A percentile compares a stretch with the other conserved stretches of the same genome.
These are phyloP conservation scores for Ceratocystis smalleyi DNA, from an alignment of 2,329 filamentous ascomycete species.

Conservation along the genomic window DNA sequence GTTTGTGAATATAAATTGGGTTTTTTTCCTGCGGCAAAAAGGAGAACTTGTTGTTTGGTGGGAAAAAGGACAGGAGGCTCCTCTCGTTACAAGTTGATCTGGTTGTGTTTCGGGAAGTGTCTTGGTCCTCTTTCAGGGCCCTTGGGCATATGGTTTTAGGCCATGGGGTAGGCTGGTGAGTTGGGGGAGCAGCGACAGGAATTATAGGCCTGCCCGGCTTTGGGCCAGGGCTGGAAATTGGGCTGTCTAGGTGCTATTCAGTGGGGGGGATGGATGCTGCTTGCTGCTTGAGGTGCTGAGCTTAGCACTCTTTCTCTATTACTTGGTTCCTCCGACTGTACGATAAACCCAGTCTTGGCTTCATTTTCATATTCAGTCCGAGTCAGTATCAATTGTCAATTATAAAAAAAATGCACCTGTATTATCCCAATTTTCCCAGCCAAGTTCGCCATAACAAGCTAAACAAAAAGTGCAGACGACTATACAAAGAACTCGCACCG, in stretches of 20 bases:
- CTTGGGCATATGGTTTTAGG: not conserved
- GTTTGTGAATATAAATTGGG: not conserved
- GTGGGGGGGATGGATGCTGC: too few relatives aligned
- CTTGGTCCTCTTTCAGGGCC: not conserved
- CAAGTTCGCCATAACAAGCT: conserved; percentile 15
- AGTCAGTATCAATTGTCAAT: not conserved
- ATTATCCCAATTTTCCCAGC: conserved; percentile 12
- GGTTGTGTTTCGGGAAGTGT: conserved; percentile 15
- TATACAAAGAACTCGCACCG: conserved; percentile 7
- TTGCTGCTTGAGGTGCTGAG: too few relatives aligned
- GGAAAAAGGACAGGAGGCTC: conserved; percentile 10
- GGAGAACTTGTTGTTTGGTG: not conserved
- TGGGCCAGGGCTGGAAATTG: too few relatives aligned
- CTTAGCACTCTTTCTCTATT: too few relatives aligned
- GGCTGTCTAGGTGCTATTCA: too few relatives aligned
- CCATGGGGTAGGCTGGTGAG: too few relatives aligned
- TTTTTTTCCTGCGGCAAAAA: not conserved
- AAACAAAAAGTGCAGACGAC: conserved; percentile 12
- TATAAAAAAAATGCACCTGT: not conserved
- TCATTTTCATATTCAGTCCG: too few relatives aligned
- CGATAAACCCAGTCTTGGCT: too few relatives aligned
- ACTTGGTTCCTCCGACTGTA: too few relatives aligned
- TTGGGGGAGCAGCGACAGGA: not conserved
- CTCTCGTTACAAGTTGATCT: conserved; percentile 15
- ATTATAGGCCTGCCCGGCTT: too few relatives aligned